phyloP scores from a whole-genome alignment of 2,329 filamentous ascomycete genomes.

The Pseudomassariella vexata region DNA sequence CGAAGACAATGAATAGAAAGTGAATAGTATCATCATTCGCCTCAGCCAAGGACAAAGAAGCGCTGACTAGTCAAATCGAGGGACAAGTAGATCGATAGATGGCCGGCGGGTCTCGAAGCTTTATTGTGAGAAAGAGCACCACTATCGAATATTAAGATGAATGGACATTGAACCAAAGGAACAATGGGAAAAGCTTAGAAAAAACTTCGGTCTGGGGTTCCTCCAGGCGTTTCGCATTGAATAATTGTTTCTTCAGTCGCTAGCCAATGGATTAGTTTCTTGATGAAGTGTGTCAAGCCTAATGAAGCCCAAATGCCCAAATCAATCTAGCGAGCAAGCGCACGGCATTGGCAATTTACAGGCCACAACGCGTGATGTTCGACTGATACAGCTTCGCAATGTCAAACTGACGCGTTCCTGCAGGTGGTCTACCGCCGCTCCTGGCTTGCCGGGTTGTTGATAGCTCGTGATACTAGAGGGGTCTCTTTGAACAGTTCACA shows the following conservation, averaged over 20 bases:
- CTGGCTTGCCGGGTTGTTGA: too few species aligned
- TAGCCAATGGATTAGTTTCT: constrained; percentile 18
- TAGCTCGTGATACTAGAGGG: too few species aligned
- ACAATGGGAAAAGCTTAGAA: constrained; percentile 6
- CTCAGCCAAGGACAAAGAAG: constrained; percentile 21
- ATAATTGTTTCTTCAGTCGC: constrained; percentile 11
- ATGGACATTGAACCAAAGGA: constrained; percentile 10
- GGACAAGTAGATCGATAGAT: constrained; percentile 13
- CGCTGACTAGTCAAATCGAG: constrained; percentile 9
- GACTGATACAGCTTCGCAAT: constrained; percentile 1
- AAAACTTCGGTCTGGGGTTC: constrained; percentile 7
- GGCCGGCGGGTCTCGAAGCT: constrained; percentile 14
- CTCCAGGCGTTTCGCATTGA: constrained; percentile 18
- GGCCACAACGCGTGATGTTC: constrained; percentile 9
- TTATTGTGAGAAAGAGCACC: constrained; percentile 10
- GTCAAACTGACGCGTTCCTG: constrained; percentile 2
- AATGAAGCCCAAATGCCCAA: constrained; percentile 13
- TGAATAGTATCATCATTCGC: constrained; percentile 15
- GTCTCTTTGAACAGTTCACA: too few species aligned
- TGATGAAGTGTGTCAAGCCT: constrained; percentile 17
- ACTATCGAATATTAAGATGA: constrained; percentile 8
- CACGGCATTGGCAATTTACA: constrained; percentile 10
- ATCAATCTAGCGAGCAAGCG: constrained; percentile 9
- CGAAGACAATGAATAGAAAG: constrained; percentile 14
- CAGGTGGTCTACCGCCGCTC: constrained; percentile 1